Conservation (phyloP, 352 stramenopile species). For the Phytopythium vexans region DNA sequence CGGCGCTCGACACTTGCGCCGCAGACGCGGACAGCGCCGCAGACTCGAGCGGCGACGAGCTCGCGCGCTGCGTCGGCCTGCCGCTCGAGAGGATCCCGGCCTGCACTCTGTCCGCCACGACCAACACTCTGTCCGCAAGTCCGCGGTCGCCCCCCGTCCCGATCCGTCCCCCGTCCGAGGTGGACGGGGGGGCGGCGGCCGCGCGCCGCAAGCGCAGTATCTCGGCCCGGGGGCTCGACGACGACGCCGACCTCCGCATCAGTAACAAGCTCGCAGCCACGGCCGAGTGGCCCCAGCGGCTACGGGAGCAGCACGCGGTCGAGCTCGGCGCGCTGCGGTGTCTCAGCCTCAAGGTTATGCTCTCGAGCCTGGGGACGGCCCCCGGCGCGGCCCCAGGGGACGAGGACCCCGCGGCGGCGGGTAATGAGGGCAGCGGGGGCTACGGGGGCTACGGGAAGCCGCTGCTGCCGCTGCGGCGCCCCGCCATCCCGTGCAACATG, state of each 20-base stretch:
- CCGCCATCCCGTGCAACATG: conserved; percentile 20
- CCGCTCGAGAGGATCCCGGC: conserved; percentile 23
- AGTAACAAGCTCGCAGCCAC: conserved; percentile 14
- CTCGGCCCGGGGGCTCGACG: conserved; percentile 12
- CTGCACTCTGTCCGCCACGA: too few species aligned
- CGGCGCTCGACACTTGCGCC: conserved; percentile 19
- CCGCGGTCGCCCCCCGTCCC: conserved; percentile 3
- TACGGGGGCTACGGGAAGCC: conserved; percentile 4
- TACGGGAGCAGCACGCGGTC: conserved; percentile 33
- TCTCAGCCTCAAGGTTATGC: conserved; percentile 55
- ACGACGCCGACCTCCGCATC: conserved; percentile 14
- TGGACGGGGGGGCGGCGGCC: conserved; percentile 21
- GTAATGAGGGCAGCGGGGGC: not conserved
- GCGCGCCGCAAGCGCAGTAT: conserved; percentile 18
- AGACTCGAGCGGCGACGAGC: conserved; percentile 22
- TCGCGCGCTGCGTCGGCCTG: conserved; percentile 24
- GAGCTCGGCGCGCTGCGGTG: conserved; percentile 48
- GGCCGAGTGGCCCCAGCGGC: conserved; percentile 20
- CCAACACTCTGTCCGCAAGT: conserved; percentile 4
- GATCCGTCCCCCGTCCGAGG: conserved; percentile 7
- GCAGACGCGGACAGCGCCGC: conserved; percentile 20
- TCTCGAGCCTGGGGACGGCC: conserved; percentile 28
- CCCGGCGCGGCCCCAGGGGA: conserved; percentile 3
- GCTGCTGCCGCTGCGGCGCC: conserved; percentile 9
- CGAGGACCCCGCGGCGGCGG: conserved; percentile 1